Base-by-base conservation (phyloP, 177 flowering plant genomes). In the Vitis hybrid region DNA sequence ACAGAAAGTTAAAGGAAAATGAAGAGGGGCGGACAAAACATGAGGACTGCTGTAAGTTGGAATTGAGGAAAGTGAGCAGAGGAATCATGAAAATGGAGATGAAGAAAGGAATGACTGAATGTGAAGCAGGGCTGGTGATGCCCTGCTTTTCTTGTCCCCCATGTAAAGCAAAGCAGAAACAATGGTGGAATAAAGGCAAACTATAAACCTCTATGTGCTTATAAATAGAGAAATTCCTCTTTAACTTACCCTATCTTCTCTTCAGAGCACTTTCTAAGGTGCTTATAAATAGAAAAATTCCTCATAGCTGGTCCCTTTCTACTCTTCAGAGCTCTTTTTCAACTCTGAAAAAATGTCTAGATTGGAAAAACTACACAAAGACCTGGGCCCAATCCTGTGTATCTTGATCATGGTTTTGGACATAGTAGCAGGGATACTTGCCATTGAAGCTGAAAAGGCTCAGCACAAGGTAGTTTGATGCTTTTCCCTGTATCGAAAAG, bases 381-480 rank as follows among this genome's bases (percentile, higher is more conserved):
- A 76, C 63, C 20, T 60, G 3, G 83, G 80, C 13, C 69, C 80
- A 19, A 19, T 87, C 10, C 58, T 93, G 3, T 91, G 94, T 71
- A 20, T 87, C 29, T 58, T 83, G 73, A 78, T 93, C 75, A 77
- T 90, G 53, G 68, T 71, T 49, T 18, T 93, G 78, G 98, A 91
- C 53, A 69, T 93, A 26, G 56, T 74, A 2, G 97, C 98, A 0
- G 98, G 98, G 1, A 76, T 93, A 59, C 90, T 93, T 19, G 95
- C 97, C 50, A 88, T 93, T 65, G 76, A 93, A 76, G 98, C 97
- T 6, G 94, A 91, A 73, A 70, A 81, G 19, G 90, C 88, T 67
- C 85, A 91, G 68, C 87, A 90, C 85, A 90, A 90, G 93, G 98
- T 88, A 76, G 0, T 39, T 4, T 26, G n/a, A 3, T 22, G 50